Conservation (phyloP, 805 yeast genomes). For the Lipomyces orientalis region DNA sequence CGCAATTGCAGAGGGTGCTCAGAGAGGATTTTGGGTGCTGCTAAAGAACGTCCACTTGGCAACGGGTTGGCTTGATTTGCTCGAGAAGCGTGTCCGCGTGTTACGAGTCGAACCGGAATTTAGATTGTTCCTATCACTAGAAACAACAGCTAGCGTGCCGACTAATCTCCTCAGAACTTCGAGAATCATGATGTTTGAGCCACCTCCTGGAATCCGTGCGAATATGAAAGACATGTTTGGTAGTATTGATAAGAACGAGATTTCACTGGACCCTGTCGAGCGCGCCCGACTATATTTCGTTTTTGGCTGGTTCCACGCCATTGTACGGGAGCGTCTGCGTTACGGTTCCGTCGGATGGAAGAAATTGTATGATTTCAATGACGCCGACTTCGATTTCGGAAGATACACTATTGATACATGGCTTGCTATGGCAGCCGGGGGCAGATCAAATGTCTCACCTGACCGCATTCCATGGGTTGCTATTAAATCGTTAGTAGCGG, state of each 20-base stretch:
- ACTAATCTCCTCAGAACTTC: slow-evolving; percentile 61
- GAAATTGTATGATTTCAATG: slow-evolving; percentile 69
- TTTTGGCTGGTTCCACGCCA: slow-evolving; percentile 72
- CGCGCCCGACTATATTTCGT: slow-evolving; percentile 57
- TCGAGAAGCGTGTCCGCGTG: slow-evolving; percentile 55
- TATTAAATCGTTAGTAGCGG: slow-evolving; percentile 56
- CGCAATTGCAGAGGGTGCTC: slow-evolving; percentile 55
- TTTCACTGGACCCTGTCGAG: slow-evolving; percentile 50
- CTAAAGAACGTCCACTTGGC: slow-evolving; percentile 84
- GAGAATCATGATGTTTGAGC: slow-evolving; percentile 65
- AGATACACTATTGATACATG: slow-evolving; percentile 52
- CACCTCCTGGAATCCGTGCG: slow-evolving; percentile 62
- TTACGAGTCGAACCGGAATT: slow-evolving; percentile 48
- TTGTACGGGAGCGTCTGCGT: slow-evolving; percentile 63
- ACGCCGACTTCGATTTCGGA: slow-evolving; percentile 67
- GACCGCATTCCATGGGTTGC: slow-evolving; percentile 61
- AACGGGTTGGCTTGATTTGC: slow-evolving; percentile 60
- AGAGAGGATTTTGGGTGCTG: slow-evolving; percentile 70
- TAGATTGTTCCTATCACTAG: slow-evolving; percentile 70
- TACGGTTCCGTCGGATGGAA: slow-evolving; percentile 69
- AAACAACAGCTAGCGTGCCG: slow-evolving; percentile 56
- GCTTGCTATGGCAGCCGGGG: slow-evolving; percentile 44
- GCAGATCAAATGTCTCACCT: slow-evolving; percentile 51
- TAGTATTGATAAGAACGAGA: slow-evolving; percentile 33
- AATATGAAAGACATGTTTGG: slow-evolving; percentile 51